These are phyloP conservation scores for Mycena amicta DNA, from an alignment of 768 basidiomycete genomes.

Conservation along the genomic window DNA sequence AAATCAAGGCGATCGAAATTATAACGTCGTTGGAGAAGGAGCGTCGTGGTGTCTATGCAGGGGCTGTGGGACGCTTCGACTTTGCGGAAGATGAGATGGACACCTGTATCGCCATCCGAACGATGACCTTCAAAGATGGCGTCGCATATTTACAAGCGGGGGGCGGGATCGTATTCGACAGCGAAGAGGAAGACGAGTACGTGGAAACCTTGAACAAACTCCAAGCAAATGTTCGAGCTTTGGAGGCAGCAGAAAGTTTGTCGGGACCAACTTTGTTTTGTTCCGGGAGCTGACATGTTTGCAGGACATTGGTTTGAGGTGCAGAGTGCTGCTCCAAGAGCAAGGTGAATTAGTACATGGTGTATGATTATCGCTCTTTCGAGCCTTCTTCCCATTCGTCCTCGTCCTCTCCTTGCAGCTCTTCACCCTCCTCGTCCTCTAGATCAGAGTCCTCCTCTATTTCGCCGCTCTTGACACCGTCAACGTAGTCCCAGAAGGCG, in stretches of 20 bases:
- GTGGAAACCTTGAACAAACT: conserved; percentile 95
- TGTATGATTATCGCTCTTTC: conserved; percentile 1
- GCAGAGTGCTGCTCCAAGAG: conserved; percentile 15
- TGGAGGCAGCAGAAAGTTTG: conserved; percentile 89
- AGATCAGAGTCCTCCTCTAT: background rate
- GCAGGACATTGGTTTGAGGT: conserved; percentile 69
- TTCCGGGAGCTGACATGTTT: conserved; percentile 24
- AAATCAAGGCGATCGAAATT: conserved; percentile 97
- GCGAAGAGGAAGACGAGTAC: conserved; percentile 97
- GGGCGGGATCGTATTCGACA: conserved; percentile 96
- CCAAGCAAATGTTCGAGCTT: conserved; percentile 79
- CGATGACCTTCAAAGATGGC: conserved; percentile 96
- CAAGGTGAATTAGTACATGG: conserved; percentile 13
- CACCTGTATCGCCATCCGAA: conserved; percentile 97
- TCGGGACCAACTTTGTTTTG: conserved; percentile 24
- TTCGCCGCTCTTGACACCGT: background rate
- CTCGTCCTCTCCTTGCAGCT: background rate
- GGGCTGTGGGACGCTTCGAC: conserved; percentile 97
- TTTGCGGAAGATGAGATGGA: conserved; percentile 96
- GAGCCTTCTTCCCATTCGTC: background rate
- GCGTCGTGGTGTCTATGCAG: conserved; percentile 92
- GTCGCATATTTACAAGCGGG: conserved; percentile 92
- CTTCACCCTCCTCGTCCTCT: conserved; percentile 4
- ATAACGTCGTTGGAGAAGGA: conserved; percentile 85
- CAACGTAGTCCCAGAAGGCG: conserved; percentile 11